Conservation (phyloP, 163 green algal genomes). For the Scenedesmus sp. region DNA sequence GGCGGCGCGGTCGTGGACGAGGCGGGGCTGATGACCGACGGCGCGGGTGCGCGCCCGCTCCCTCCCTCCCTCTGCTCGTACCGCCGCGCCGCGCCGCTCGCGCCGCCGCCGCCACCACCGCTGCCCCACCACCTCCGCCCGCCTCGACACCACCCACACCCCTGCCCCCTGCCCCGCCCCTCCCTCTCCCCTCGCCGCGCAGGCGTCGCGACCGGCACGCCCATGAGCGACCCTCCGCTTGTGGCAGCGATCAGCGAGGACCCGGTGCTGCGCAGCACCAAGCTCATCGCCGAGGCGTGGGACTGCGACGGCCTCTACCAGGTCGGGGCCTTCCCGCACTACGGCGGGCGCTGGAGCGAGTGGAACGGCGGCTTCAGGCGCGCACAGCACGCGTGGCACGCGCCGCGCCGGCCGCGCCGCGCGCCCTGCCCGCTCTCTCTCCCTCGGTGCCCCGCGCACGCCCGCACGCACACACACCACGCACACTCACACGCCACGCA, state of each 20-base stretch:
- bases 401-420: no score
- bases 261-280: slow-evolving; percentile 88
- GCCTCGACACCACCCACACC: no score
- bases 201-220: slow-evolving; percentile 86
- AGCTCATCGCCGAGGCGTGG: slow-evolving; percentile 99
- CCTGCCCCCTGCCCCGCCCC: neutral
- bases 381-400: no score
- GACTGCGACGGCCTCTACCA: slow-evolving; percentile 97
- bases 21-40: slow-evolving; percentile 75
- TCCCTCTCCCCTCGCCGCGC: slow-evolving; percentile 3
- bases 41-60: slow-evolving; percentile 29
- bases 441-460: neutral
- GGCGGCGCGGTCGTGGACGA: slow-evolving; percentile 41
- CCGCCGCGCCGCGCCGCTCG: neutral
- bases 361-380: slow-evolving; percentile 98
- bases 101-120: neutral
- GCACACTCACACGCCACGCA: no score
- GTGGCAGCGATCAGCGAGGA: slow-evolving; percentile 93
- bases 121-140: no score
- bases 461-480: no score
- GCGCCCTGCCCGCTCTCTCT: neutral
- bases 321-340: slow-evolving; percentile 98
- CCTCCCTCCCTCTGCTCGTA: neutral
- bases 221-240: slow-evolving; percentile 89
- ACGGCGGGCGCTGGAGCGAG: slow-evolving; percentile 93